A percentile compares a stretch with the other conserved stretches of the same genome.
These are phyloP conservation scores for Candida sonorensis DNA, from an alignment of 805 yeast genomes.

Conservation along the genomic window DNA sequence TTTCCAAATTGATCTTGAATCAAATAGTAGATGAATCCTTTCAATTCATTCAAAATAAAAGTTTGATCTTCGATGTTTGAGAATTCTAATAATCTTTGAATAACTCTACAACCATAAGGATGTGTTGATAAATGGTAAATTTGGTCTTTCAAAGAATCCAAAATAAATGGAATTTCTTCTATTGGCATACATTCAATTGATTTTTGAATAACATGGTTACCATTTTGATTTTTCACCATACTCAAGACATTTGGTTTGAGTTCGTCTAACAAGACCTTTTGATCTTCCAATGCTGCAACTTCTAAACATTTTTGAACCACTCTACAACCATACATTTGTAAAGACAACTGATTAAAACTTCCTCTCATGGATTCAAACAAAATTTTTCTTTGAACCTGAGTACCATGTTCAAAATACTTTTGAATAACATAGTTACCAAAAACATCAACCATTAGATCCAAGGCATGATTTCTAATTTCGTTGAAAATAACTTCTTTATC, in stretches of 20 bases:
- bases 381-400: conserved; percentile 57
- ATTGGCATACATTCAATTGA: conserved; percentile 84
- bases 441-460: conserved; percentile 88
- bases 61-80: conserved; percentile 60
- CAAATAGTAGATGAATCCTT: conserved; percentile 62
- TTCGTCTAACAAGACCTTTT: conserved; percentile 63
- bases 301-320: conserved; percentile 94
- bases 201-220: conserved; percentile 96
- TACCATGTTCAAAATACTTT: conserved; percentile 83
- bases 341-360: conserved; percentile 63
- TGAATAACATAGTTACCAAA: conserved; percentile 97
- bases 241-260: conserved; percentile 49
- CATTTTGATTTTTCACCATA: conserved; percentile 92
- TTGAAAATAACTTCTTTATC: conserved; percentile 74
- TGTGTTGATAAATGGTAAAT: conserved; percentile 87
- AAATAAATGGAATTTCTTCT: conserved; percentile 58
- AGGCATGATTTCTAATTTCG: conserved; percentile 69
- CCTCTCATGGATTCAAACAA: conserved; percentile 69
- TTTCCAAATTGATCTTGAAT: conserved; percentile 97
- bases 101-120: conserved; percentile 96
- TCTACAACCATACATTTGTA: conserved; percentile 97
- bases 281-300: conserved; percentile 56
- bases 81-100: conserved; percentile 84
- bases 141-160: conserved; percentile 60
- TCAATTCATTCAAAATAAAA: conserved; percentile 63